phyloP scores from a whole-genome alignment of 768 basidiomycete genomes.

The Terana coerulea region DNA sequence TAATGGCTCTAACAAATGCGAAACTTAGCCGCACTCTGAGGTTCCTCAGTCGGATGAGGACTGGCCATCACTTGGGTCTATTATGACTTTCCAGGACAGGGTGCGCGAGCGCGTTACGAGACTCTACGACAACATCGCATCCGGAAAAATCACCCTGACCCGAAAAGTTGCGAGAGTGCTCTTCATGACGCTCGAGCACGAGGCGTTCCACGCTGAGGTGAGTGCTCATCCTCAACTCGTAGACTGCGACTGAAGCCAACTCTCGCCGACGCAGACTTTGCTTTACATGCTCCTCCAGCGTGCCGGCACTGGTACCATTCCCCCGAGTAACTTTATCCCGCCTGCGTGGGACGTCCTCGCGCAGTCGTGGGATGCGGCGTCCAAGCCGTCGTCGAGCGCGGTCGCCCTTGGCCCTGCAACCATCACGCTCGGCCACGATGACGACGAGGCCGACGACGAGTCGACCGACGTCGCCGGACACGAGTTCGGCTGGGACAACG shows the following conservation, averaged over 20 bases:
- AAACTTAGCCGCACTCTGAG: slow-evolving; percentile 73
- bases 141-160: slow-evolving; percentile 45
- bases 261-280: slow-evolving; percentile 62
- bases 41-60: slow-evolving; percentile 79
- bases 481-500: slow-evolving; percentile 95
- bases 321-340: slow-evolving; percentile 67
- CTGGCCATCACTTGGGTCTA: slow-evolving; percentile 75
- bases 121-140: slow-evolving; percentile 70
- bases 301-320: slow-evolving; percentile 71
- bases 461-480: slow-evolving; percentile 45
- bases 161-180: slow-evolving; percentile 74
- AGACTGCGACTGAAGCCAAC: not conserved
- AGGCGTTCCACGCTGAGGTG: slow-evolving; percentile 82
- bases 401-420: slow-evolving; percentile 56
- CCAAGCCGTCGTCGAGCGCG: slow-evolving; percentile 38
- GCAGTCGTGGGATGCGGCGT: slow-evolving; percentile 43
- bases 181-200: slow-evolving; percentile 91
- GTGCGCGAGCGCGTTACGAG: slow-evolving; percentile 69
- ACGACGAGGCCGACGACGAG: slow-evolving; percentile 68
- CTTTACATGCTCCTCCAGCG: slow-evolving; percentile 92
- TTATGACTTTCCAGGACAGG: slow-evolving; percentile 74
- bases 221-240: too few relatives aligned
- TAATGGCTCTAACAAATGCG: not conserved
- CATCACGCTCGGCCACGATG: slow-evolving; percentile 77
- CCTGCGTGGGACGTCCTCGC: slow-evolving; percentile 70